Base-by-base conservation (phyloP, 768 basidiomycete genomes). In the Phylloporus arenicola region DNA sequence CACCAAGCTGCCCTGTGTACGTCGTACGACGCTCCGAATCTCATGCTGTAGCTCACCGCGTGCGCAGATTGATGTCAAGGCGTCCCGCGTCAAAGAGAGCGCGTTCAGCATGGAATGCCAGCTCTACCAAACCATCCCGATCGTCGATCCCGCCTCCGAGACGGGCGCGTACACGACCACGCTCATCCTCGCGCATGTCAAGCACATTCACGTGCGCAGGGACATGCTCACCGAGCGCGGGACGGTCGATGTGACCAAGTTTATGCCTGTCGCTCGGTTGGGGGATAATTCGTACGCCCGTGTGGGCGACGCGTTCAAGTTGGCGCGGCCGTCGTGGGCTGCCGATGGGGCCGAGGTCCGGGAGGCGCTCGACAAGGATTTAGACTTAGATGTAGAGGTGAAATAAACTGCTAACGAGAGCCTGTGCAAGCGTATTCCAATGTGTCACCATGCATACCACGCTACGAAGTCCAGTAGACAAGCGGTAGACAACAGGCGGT, bases 31-130 rank as follows among this genome's bases (percentile, higher is more conserved):
- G n/a, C 7, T 16, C 29, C 29, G 10, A 30, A 10, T 30, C 11
- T 30, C 29, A 10, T 12, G 29, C 33, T 12, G 4, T 16, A 12
- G 17, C n/a, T 37, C n/a, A 37, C 17, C 17, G n/a, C 4, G 3
- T 4, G 41, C 1, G 11, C 6, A 75, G 73, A 53, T 52, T 5
- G 54, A 64, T 39, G 70, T 76, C 5, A 70, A 68, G 54, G 64
- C 75, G 2, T 47, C 73, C 1, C 62, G 74, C 16, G 72, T 75
- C 35, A 64, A 67, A 43, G 74, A 75, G 47, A 75, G 73, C 50
- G 75, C 74, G 8, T 74, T 76, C 59, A 73, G 68, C 57, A 72
- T 76, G 73, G 75, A 76, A 51, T 76, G 75, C 58, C 62, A 73
- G 47, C 66, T 75, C 17, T 66, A 60, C 52, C 62, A 75, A 41